Base-by-base conservation (phyloP, 140 eudicot genomes). In the Erigeron philadelphicus region DNA sequence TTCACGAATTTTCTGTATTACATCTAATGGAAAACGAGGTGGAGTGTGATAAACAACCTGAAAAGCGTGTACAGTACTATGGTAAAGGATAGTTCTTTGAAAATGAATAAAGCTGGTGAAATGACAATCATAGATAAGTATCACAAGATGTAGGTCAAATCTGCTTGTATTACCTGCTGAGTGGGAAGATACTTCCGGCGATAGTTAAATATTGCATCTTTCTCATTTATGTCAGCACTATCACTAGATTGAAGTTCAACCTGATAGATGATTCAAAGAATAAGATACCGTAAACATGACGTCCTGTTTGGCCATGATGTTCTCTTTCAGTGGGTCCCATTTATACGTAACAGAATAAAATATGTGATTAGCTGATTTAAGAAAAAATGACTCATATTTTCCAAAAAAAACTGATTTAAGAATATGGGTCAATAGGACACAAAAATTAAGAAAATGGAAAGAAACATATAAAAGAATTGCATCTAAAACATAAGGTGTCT, bases 41-140 rank as follows among this genome's bases (percentile, higher is more conserved):
- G 97, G 97, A 46, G 97, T 90, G 66, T 90, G 95, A 75, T 90
- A 90, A 76, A 89, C 90, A 81, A 90, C 97, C 97, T 90, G 85
- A 56, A 52, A 23, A 47, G 6, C 16, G 31, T 25, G 15, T n/a
- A 40, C 21, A 17, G 15, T n/a, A 40, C 21, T 23, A 10, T 46
- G 57, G 16, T 11, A 62, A 40, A 50, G 25, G n/a, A 7, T 7
- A 54, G 10, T 35, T 11, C 12, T 58, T 25, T 42, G 12, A 72
- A 38, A 71, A 44, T n/a, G 4, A 57, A 58, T 0, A 66, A 65
- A 6, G 64, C 23, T 31, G 2, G 52, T 16, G 7, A 45, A 64
- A 52, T 31, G 12, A 18, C 53, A 6, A 46, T 50, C 66, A 45
- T 25, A 62, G 42, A 57, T 6, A 48, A 35, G 64, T 62, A 68